Conservation (phyloP, 805 yeast species). For the Lipomyces yamanashiensis region DNA sequence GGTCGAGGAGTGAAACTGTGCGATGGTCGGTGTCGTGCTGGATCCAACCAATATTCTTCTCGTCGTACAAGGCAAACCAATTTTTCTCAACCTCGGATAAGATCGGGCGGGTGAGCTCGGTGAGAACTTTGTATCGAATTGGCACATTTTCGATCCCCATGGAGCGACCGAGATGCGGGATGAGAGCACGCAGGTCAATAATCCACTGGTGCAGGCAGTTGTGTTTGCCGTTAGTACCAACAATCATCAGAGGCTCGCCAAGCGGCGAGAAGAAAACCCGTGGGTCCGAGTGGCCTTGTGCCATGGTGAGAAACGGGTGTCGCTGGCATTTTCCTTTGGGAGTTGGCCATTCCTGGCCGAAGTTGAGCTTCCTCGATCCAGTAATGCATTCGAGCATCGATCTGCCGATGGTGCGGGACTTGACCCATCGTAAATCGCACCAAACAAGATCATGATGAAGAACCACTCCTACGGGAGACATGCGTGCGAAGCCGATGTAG, state of each 20-base stretch:
- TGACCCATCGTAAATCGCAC: conserved; percentile 27
- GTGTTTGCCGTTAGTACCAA: conserved; percentile 29
- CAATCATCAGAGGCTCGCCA: conserved; percentile 36
- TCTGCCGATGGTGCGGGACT: conserved; percentile 19
- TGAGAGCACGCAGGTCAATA: conserved; percentile 26
- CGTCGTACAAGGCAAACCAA: conserved; percentile 32
- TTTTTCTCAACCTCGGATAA: conserved; percentile 25
- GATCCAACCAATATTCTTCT: conserved; percentile 9
- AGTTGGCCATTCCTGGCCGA: conserved; percentile 10
- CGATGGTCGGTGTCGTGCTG: conserved; percentile 24
- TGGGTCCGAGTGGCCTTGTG: conserved; percentile 28
- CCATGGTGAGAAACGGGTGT: conserved; percentile 5
- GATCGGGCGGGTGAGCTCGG: conserved; percentile 23
- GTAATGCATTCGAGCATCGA: conserved; percentile 13
- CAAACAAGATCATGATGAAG: conserved; percentile 29
- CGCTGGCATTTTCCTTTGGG: conserved; percentile 11
- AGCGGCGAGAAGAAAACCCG: conserved; percentile 30
- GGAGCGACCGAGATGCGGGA: conserved; percentile 22
- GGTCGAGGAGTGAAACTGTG: conserved; percentile 10
- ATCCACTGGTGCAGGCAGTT: conserved; percentile 28
- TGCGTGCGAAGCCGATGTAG: conserved; percentile 21
- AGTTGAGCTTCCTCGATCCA: not conserved
- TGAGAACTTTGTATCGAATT: conserved; percentile 17
- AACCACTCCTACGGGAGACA: not conserved
- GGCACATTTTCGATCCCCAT: conserved; percentile 21